These are phyloP conservation scores for Arxiozyma bovina DNA, from an alignment of 1,139 yeast species.

Conservation along the genomic window DNA sequence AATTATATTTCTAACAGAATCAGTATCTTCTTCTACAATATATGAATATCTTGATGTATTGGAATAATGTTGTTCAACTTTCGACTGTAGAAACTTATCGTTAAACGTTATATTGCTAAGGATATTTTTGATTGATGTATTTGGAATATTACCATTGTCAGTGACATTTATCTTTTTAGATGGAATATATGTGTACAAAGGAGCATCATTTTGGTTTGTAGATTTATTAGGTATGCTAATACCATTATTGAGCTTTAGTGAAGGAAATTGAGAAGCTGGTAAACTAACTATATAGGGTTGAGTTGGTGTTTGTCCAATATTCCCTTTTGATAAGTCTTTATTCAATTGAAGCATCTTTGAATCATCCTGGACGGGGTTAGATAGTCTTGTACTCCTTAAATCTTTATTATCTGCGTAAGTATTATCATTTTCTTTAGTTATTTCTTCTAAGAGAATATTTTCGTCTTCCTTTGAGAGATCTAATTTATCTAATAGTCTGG, in stretches of 20 bases:
- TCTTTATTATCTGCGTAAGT: neutral
- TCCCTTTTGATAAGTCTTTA: neutral
- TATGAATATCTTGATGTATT: slow-evolving; percentile 26
- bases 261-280: slow-evolving; percentile 30
- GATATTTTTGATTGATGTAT: slow-evolving; percentile 7
- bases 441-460: slow-evolving; percentile 18
- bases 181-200: neutral
- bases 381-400: no score
- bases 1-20: neutral
- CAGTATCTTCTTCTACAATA: slow-evolving; percentile 25
- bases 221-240: slow-evolving; percentile 4
- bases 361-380: neutral
- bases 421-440: slow-evolving; percentile 18
- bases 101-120: slow-evolving; percentile 12
- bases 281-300: slow-evolving; percentile 9
- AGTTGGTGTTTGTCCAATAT: neutral
- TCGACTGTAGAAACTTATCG: slow-evolving; percentile 16
- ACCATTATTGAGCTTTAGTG: slow-evolving; percentile 14
- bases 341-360: neutral
- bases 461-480: slow-evolving; percentile 30
- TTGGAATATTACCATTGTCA: neutral
- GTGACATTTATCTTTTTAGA: neutral
- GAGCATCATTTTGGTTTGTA: slow-evolving; percentile 1
- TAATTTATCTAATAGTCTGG: slow-evolving; percentile 27
- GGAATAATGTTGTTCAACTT: slow-evolving; percentile 26